These are phyloP conservation scores for Metschnikowia shivogae DNA, from an alignment of 805 yeast genomes.

Conservation along the genomic window DNA sequence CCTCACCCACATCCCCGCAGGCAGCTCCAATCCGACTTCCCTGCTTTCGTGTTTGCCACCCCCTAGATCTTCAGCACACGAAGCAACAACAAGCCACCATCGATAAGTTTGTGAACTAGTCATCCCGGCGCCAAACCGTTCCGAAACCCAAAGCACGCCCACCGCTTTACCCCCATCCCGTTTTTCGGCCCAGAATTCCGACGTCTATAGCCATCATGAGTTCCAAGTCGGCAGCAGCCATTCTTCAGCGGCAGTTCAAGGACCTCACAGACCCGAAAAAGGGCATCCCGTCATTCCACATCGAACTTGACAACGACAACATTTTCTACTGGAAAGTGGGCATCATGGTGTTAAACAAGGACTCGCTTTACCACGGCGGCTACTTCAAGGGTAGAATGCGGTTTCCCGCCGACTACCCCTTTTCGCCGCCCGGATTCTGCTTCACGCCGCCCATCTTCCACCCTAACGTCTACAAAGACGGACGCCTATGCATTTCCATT, in stretches of 20 bases:
- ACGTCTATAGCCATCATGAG: conserved; percentile 25
- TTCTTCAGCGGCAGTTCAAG: conserved; percentile 87
- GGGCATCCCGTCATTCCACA: conserved; percentile 58
- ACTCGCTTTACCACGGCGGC: conserved; percentile 90
- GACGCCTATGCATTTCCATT: conserved; percentile 87
- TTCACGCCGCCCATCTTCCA: conserved; percentile 93
- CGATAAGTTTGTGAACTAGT: too few species aligned
- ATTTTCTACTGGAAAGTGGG: conserved; percentile 77
- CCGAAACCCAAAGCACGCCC: too few species aligned
- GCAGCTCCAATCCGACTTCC: too few species aligned
- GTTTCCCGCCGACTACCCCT: conserved; percentile 90
- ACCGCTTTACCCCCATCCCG: background rate
- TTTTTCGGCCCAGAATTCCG: background rate
- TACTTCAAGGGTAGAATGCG: conserved; percentile 92
- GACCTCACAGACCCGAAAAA: conserved; percentile 92
- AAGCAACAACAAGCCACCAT: too few species aligned
- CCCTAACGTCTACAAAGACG: conserved; percentile 93
- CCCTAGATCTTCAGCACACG: background rate
- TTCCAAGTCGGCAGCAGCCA: conserved; percentile 68
- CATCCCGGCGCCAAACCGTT: too few species aligned
- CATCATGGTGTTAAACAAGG: conserved; percentile 85
- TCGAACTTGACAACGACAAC: conserved; percentile 55
- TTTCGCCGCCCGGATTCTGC: conserved; percentile 85
- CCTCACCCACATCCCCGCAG: too few species aligned
- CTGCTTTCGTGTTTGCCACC: background rate